Base-by-base conservation (phyloP, 257 asterid genomes). In the Cinchona pubescens region DNA sequence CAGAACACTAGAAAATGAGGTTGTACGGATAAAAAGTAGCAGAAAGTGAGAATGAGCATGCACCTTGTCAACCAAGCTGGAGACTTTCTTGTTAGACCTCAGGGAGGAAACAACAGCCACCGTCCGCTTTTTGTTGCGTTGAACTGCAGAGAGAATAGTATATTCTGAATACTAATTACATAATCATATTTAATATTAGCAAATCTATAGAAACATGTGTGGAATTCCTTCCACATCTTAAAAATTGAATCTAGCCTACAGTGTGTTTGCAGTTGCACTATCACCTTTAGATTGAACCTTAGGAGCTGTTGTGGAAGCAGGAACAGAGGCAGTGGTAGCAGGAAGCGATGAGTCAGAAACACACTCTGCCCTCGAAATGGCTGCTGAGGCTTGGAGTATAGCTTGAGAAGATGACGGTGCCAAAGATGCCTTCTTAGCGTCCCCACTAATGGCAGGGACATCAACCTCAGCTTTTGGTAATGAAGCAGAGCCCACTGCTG, bases 231-330 rank as follows among this genome's bases (percentile, higher is more conserved):
- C 38, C 11, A 3, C 32, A 4, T 29, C 18, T 60, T 29, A 60
- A 29, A 9, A 60, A 38, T 60, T 60, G 38, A 60, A 27, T 19
- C 5, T 3, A 29, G 14, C 30, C 75, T 45, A n/a, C 67, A 71
- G 7, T 64, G 48, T 29, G 9, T n/a, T 32, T 69, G n/a, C n/a
- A n/a, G n/a, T 58, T 73, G 43, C 43, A 45, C 75, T 40, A 27
- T 82, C 81, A 94, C 98, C 96, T 80, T 90, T 94, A 46, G 96
- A 13, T 69, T 86, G 96, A 76, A 73, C 78, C 82, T 90, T 92
- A 32, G 91, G 72, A 51, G 88, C 59, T 56, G 92, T 71, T 30
- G 84, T 64, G 10, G 81, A 79, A 46, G 90, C 80, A 60, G 88
- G 78, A 32, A 76, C 86, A 74, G 91, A 25, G 18, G 83, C 73